Evolutionary conservation across 371 early-diverging fungal genomes (phyloP), one percentile per base, ranked within the genome.

Genomic region (Mortierella sp.): DNA sequence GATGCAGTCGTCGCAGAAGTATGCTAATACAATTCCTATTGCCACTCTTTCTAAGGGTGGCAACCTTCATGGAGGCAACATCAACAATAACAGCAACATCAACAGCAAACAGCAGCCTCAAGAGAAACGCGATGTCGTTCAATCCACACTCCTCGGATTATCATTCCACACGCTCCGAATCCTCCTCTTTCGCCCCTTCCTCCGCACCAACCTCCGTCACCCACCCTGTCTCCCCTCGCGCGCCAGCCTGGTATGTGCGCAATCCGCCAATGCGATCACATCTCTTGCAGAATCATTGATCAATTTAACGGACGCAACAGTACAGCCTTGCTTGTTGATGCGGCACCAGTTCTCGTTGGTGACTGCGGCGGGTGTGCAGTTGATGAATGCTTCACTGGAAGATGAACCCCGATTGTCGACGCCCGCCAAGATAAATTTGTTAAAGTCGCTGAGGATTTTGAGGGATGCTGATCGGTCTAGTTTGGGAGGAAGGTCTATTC

Each of bases 201-300:
- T 86, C 38, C 71, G 86, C 50, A 86, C 86, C 8, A 86, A 86
- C 76, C 48, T 86, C 13, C 86, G 86, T 34, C 86, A 86, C 63
- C 86, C 86, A 8, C 86, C 86, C 45, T 86, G 86, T 57, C 28
- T 42, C 13, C 82, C 86, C 2, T 47, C 78, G 6, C 79, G 86
- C 21, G 86, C 86, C 11, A 86, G 86, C 71, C 44, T 78, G 19
- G 76, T 44, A 8, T 86, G 86, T 47, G 86, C 86, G 0, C 86
- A 86, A 72, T 86, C 86, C 3, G 86, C 86, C 21, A 86, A 86
- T 63, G 82, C 86, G n/a, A 86, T 82, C 54, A 86, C 86, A 0
- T 73, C 82, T 4, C 63, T 82, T 50, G 80, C 86, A n/a, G 86
- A 86, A 72, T 77, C 79, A 8, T 57, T 86, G 54, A 54, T 86